These are phyloP conservation scores for Ceratocystis albifundus DNA, from an alignment of 2,329 filamentous ascomycete genomes.

Conservation along the genomic window DNA sequence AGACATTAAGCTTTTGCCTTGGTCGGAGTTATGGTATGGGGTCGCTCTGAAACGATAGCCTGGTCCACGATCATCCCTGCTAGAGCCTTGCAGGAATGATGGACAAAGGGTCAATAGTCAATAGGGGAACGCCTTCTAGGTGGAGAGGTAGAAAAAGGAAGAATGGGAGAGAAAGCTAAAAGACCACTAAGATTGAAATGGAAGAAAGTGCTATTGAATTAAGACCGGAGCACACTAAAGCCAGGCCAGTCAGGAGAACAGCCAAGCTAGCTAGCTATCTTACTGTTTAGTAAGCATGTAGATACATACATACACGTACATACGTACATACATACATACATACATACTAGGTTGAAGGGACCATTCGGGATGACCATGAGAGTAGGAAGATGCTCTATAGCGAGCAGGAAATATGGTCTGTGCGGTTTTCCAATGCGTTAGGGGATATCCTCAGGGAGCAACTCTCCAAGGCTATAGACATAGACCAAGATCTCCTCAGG, in stretches of 20 bases:
- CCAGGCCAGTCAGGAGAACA: neutral
- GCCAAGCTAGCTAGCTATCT: neutral
- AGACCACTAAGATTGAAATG: neutral
- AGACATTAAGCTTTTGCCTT: neutral
- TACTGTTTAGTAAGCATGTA: neutral
- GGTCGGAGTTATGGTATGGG: neutral
- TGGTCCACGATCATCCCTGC: neutral
- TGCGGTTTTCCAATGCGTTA: neutral
- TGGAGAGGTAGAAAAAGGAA: neutral
- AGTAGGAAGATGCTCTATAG: too few species aligned
- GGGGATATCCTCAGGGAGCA: neutral
- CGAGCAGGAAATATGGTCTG: neutral
- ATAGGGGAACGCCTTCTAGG: neutral
- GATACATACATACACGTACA: neutral
- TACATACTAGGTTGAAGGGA: neutral
- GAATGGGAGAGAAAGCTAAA: neutral
- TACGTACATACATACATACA: neutral
- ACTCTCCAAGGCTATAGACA: neutral
- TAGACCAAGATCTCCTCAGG: neutral
- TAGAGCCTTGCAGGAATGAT: neutral
- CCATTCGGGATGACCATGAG: neutral
- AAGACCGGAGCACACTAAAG: neutral
- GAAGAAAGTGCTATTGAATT: constrained; percentile 8
- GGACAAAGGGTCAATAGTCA: neutral
- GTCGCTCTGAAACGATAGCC: neutral